Evolutionary conservation across 2,329 filamentous ascomycete species (phyloP).

Genomic region (Calonectria pauciramosa): DNA sequence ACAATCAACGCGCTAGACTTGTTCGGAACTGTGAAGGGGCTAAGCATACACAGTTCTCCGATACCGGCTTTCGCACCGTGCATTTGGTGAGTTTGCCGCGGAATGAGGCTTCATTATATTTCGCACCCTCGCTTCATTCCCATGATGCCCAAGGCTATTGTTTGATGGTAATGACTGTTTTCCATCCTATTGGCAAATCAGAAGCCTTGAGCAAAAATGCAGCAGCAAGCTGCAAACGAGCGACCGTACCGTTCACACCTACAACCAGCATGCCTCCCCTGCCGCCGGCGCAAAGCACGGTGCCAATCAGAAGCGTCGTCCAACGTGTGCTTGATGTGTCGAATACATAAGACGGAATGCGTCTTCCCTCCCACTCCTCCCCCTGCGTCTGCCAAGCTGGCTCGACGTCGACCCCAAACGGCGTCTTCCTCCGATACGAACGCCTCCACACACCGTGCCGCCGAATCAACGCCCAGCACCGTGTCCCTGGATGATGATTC

Average conservation of each 20-base stretch:
- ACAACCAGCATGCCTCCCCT: slow-evolving; percentile 71
- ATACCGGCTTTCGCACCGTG: neutral
- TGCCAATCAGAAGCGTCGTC: slow-evolving; percentile 71
- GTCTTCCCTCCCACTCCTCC: slow-evolving; percentile 60
- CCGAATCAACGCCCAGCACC: neutral
- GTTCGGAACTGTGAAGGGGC: neutral
- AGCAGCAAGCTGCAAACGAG: slow-evolving; percentile 30
- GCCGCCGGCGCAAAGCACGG: slow-evolving; percentile 71
- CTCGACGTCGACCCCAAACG: slow-evolving; percentile 26
- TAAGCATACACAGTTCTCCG: neutral
- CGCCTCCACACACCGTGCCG: slow-evolving; percentile 3
- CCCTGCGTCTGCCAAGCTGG: slow-evolving; percentile 34
- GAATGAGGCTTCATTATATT: neutral
- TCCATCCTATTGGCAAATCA: neutral
- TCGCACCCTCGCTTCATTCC: neutral
- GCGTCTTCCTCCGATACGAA: slow-evolving; percentile 12
- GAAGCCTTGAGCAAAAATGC: slow-evolving; percentile 15
- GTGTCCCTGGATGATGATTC: neutral
- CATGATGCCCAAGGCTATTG: too few species aligned
- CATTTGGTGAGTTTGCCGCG: neutral
- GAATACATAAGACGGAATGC: slow-evolving; percentile 69
- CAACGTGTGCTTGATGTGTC: slow-evolving; percentile 69
- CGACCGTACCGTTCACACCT: slow-evolving; percentile 73
- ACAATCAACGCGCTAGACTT: neutral
- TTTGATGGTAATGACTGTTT: neutral